Evolutionary conservation across 495 filamentous ascomycete species (phyloP).

Genomic region (Talaromyces adpressus): DNA sequence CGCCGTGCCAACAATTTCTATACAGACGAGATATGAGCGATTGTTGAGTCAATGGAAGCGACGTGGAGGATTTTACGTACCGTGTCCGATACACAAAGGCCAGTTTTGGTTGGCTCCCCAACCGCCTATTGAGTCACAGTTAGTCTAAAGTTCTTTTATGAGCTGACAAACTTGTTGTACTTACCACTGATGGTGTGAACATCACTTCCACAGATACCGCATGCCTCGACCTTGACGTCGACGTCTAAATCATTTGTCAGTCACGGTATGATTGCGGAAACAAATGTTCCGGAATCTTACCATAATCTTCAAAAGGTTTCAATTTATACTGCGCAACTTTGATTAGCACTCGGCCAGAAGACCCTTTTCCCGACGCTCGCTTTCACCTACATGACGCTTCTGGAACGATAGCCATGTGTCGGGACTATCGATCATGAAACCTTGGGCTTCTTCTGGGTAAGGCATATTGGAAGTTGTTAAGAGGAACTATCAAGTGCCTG

Average conservation of each 20-base stretch:
- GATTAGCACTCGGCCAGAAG: constrained; percentile 4
- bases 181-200: constrained; percentile 65
- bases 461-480: constrained; percentile 42
- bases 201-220: constrained; percentile 75
- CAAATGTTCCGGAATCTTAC: constrained; percentile 17
- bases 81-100: constrained; percentile 66
- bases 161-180: neutral
- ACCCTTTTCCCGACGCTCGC: neutral
- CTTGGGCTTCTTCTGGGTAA: constrained; percentile 71
- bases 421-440: constrained; percentile 60
- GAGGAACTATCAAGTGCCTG: neutral
- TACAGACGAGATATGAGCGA: neutral
- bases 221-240: constrained; percentile 65
- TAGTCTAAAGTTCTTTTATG: constrained; percentile 2
- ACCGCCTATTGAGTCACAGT: constrained; percentile 35
- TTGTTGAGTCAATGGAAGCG: neutral
- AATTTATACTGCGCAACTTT: constrained; percentile 53
- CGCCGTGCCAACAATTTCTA: constrained; percentile 64
- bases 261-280: neutral
- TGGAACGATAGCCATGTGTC: constrained; percentile 56
- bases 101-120: constrained; percentile 61
- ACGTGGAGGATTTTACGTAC: constrained; percentile 15
- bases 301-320: constrained; percentile 66
- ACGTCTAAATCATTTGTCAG: constrained; percentile 40
- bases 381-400: constrained; percentile 50